Percentiles rank a stretch among this genome's conserved stretches.
These are phyloP conservation scores for Coccomyxa sp. DNA, from an alignment of 139 green algal genomes.

Conservation along the genomic window DNA sequence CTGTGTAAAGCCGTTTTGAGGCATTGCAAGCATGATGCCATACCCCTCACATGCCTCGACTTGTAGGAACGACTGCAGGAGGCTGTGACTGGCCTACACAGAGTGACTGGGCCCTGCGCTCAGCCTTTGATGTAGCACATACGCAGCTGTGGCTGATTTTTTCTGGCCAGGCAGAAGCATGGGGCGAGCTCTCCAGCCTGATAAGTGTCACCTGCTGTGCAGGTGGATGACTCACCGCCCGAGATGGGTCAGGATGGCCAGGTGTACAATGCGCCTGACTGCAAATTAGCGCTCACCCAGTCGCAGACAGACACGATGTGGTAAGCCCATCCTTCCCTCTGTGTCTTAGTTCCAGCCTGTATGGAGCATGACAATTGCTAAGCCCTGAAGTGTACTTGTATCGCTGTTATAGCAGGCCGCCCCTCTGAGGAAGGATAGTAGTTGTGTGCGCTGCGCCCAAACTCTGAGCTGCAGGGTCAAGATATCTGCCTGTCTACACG, in stretches of 20 bases:
- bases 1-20: neutral
- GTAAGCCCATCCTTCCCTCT: neutral
- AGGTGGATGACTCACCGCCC: neutral
- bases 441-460: no score
- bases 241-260: no score
- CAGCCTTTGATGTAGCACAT: neutral
- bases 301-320: neutral
- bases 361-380: neutral
- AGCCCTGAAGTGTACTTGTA: conserved; percentile 1
- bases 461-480: neutral
- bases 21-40: neutral
- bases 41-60: no score
- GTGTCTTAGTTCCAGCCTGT: neutral
- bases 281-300: neutral
- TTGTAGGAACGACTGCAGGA: no score
- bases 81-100: no score
- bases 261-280: neutral
- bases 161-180: conserved; percentile 21
- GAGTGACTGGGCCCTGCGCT: conserved; percentile 19
- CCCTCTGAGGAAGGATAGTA: no score
- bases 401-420: no score
- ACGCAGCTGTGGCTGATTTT: neutral
- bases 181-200: no score
- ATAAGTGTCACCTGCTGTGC: no score
- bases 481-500: neutral